A percentile compares a stretch with the other conserved stretches of the same genome.
Evolutionary conservation across 768 basidiomycete genomes (phyloP).

Genomic region (Sutorius australiensis): DNA sequence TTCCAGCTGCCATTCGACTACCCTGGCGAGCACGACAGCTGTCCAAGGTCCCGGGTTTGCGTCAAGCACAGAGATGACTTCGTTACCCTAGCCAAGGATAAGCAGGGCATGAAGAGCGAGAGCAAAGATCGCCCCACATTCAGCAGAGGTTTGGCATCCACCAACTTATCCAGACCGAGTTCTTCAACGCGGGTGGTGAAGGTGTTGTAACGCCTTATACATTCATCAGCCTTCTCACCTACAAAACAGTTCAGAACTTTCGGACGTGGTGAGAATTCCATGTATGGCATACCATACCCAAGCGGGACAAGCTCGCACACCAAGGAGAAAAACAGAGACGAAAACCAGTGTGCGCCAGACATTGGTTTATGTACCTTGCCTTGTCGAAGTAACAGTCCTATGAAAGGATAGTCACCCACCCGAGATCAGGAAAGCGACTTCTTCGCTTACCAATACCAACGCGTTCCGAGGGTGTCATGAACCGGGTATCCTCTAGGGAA

Average conservation of each 20-base stretch:
- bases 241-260: constrained; percentile 1
- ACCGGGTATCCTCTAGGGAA: constrained; percentile 32
- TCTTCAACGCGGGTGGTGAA: constrained; percentile 60
- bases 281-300: constrained; percentile 39
- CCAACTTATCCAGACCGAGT: constrained; percentile 52
- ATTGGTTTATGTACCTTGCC: constrained; percentile 58
- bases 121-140: constrained; percentile 52
- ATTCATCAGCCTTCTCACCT: constrained; percentile 44
- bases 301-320: constrained; percentile 62
- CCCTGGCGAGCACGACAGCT: constrained; percentile 53
- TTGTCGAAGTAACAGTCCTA: constrained; percentile 69
- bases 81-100: constrained; percentile 56
- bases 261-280: background rate
- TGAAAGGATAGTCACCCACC: background rate
- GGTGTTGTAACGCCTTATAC: constrained; percentile 61
- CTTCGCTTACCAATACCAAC: constrained; percentile 52
- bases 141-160: constrained; percentile 71
- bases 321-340: constrained; percentile 70
- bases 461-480: constrained; percentile 44
- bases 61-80: constrained; percentile 52
- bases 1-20: constrained; percentile 84
- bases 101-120: background rate
- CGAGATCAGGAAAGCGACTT: background rate
- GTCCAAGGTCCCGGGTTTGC: constrained; percentile 70
- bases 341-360: constrained; percentile 66